phyloP scores from a whole-genome alignment of 768 basidiomycete species.

The Boletus vinaceobasis region DNA sequence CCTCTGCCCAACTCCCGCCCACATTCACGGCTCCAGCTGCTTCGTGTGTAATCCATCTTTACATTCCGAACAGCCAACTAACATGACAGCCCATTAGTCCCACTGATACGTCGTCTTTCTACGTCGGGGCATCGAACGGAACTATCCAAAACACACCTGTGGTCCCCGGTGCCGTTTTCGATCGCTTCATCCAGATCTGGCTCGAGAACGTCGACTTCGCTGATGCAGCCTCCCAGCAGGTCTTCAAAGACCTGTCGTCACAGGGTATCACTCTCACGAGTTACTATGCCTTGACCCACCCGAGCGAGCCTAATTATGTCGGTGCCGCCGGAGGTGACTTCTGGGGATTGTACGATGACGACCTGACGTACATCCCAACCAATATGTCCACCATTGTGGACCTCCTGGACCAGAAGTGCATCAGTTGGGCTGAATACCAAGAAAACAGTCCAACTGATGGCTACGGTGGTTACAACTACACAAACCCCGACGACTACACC shows the following conservation, averaged over 20 bases:
- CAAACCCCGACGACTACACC: neutral
- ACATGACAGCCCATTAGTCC: slow-evolving; percentile 11
- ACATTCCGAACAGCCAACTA: neutral
- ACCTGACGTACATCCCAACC: slow-evolving; percentile 26
- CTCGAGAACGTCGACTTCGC: too few relatives aligned
- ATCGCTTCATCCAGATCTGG: too few relatives aligned
- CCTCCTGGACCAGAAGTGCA: slow-evolving; percentile 47
- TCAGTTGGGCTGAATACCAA: slow-evolving; percentile 40
- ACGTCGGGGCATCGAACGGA: slow-evolving; percentile 40
- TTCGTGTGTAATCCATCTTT: slow-evolving; percentile 6
- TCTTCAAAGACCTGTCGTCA: slow-evolving; percentile 40
- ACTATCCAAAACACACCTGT: slow-evolving; percentile 27
- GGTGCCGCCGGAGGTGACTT: slow-evolving; percentile 49
- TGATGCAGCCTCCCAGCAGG: neutral
- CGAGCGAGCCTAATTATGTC: slow-evolving; percentile 56
- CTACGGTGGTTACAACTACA: slow-evolving; percentile 39
- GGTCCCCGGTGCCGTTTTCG: too few relatives aligned
- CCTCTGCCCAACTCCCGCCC: slow-evolving; percentile 16
- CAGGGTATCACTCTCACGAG: slow-evolving; percentile 48
- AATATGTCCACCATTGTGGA: slow-evolving; percentile 59
- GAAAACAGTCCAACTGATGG: slow-evolving; percentile 51
- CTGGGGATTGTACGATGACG: slow-evolving; percentile 46
- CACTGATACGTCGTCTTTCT: slow-evolving; percentile 33
- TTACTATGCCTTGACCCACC: slow-evolving; percentile 42
- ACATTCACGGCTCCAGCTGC: slow-evolving; percentile 22